phyloP scores from a whole-genome alignment of 2,329 filamentous ascomycete species.

The Trichophyton benhamiae region DNA sequence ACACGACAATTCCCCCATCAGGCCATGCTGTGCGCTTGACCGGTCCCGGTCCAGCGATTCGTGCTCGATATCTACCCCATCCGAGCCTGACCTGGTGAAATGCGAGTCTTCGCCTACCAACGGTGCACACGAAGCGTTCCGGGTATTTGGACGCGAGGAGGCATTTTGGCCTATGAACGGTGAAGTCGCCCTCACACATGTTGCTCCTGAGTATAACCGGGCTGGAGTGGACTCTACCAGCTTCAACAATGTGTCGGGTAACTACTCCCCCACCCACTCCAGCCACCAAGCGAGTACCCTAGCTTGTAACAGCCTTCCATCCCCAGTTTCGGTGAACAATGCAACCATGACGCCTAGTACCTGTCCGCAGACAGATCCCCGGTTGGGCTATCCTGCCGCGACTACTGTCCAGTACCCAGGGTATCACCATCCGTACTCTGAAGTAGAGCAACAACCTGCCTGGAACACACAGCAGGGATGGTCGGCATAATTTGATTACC shows the following conservation, averaged over 20 bases:
- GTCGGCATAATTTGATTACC: neutral
- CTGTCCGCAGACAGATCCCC: neutral
- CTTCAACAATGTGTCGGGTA: neutral
- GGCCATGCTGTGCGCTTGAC: slow-evolving; percentile 12
- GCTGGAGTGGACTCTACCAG: neutral
- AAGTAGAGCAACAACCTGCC: slow-evolving; percentile 4
- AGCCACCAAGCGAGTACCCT: neutral
- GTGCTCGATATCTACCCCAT: slow-evolving; percentile 3
- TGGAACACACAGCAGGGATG: slow-evolving; percentile 8
- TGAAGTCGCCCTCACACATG: neutral
- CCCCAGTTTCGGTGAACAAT: neutral
- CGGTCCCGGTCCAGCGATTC: slow-evolving; percentile 8
- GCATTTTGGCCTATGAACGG: slow-evolving; percentile 8
- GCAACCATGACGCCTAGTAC: slow-evolving; percentile 1
- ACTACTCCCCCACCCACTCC: neutral
- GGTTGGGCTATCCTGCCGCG: neutral
- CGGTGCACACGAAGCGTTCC: slow-evolving; percentile 6
- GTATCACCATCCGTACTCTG: slow-evolving; percentile 1
- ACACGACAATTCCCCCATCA: slow-evolving; percentile 28
- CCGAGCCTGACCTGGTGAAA: slow-evolving; percentile 2
- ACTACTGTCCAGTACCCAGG: neutral
- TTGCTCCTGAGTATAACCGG: slow-evolving; percentile 6
- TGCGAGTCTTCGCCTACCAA: slow-evolving; percentile 3
- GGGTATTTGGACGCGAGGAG: slow-evolving; percentile 5
- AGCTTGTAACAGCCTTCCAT: neutral